Evolutionary conservation across 2,329 filamentous ascomycete species (phyloP).

Genomic region (Epichloe bromicola): DNA sequence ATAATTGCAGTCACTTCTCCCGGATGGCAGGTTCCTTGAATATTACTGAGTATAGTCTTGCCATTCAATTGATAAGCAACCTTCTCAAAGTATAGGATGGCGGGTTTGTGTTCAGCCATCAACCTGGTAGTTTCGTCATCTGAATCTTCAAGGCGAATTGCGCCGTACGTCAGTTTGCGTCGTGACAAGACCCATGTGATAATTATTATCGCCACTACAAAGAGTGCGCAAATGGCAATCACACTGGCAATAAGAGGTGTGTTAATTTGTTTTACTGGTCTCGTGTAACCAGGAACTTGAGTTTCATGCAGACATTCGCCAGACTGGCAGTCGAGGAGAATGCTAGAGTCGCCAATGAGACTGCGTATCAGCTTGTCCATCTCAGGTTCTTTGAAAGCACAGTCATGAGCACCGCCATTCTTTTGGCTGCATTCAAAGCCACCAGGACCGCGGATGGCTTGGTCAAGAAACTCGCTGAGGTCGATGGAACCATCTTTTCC

Average conservation of each 20-base stretch:
- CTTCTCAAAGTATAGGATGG: slow-evolving; percentile 76
- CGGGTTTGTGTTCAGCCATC: slow-evolving; percentile 83
- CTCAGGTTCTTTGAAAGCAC: slow-evolving; percentile 77
- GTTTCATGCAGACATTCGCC: slow-evolving; percentile 92
- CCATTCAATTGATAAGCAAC: slow-evolving; percentile 80
- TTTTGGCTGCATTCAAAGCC: slow-evolving; percentile 62
- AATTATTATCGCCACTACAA: slow-evolving; percentile 77
- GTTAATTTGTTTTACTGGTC: slow-evolving; percentile 88
- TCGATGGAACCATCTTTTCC: slow-evolving; percentile 86
- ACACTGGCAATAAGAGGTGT: slow-evolving; percentile 90
- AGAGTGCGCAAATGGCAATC: slow-evolving; percentile 74
- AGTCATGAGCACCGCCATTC: slow-evolving; percentile 50
- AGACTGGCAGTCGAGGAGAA: slow-evolving; percentile 66
- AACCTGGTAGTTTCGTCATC: slow-evolving; percentile 80
- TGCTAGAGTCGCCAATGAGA: slow-evolving; percentile 86
- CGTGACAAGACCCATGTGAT: slow-evolving; percentile 79
- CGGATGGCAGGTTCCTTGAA: slow-evolving; percentile 78
- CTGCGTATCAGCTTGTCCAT: slow-evolving; percentile 84
- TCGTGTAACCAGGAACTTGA: slow-evolving; percentile 80
- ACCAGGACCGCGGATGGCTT: slow-evolving; percentile 78
- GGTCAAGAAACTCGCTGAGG: slow-evolving; percentile 73
- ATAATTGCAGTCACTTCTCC: slow-evolving; percentile 97
- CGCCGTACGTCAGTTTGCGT: slow-evolving; percentile 54
- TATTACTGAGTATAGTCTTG: slow-evolving; percentile 67
- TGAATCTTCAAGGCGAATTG: slow-evolving; percentile 75